A percentile compares a stretch with the other conserved stretches of the same genome.
Evolutionary conservation across 2,329 filamentous ascomycete genomes (phyloP).

Genomic region (Monosporascus sp.): DNA sequence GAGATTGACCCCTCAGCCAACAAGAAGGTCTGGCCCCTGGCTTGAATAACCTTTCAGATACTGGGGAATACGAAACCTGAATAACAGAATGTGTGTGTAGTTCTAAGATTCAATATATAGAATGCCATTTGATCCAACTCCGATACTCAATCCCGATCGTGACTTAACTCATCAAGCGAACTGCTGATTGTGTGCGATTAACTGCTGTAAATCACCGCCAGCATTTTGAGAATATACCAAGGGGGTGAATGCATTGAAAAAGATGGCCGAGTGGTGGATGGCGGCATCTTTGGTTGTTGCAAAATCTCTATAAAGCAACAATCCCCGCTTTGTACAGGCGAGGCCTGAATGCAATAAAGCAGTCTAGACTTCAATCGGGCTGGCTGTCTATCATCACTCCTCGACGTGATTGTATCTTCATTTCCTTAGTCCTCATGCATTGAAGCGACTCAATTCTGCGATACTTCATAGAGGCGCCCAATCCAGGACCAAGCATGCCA

Average conservation of each 20-base stretch:
- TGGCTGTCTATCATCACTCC: background rate
- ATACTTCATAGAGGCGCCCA: background rate
- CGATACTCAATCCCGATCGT: background rate
- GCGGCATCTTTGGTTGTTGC: conserved; percentile 3
- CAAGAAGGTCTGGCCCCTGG: background rate
- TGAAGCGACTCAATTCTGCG: background rate
- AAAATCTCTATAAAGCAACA: background rate
- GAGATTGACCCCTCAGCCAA: background rate
- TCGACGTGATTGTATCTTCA: background rate
- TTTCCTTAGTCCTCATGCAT: background rate
- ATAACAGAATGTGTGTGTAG: no score
- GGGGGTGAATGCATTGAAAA: conserved; percentile 12
- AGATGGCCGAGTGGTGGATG: conserved; percentile 14
- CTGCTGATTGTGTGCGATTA: background rate
- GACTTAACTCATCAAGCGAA: background rate
- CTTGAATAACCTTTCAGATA: background rate
- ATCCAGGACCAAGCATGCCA: background rate
- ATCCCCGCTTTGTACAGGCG: conserved; percentile 1
- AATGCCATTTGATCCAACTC: background rate
- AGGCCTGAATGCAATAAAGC: background rate
- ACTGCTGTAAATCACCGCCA: no score
- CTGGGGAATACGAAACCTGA: background rate
- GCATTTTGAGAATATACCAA: no score
- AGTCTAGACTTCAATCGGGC: background rate
- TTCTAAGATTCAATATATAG: background rate